phyloP scores from a whole-genome alignment of 2,329 filamentous ascomycete genomes.

The Juglanconis sp. region DNA sequence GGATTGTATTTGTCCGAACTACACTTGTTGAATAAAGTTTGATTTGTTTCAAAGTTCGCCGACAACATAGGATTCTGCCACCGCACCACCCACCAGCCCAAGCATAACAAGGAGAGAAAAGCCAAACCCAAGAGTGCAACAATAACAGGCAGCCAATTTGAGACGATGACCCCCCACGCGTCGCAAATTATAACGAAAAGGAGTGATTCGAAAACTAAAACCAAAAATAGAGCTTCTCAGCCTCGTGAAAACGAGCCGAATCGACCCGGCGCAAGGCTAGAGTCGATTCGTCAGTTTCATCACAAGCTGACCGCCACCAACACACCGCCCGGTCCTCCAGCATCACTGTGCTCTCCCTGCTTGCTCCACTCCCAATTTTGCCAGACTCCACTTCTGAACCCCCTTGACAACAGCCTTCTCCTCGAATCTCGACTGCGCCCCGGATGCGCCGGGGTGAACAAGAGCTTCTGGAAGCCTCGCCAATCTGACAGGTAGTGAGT shows the following conservation, averaged over 20 bases:
- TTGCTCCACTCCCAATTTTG: conserved; percentile 17
- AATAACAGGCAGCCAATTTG: conserved; percentile 2
- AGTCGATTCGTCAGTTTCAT: conserved; percentile 1
- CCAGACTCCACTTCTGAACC: conserved; percentile 15
- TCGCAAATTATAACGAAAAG: conserved; percentile 12
- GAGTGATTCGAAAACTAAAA: conserved; percentile 7
- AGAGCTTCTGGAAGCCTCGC: conserved; percentile 8
- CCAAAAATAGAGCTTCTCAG: background rate
- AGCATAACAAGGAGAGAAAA: conserved; percentile 2
- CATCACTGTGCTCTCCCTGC: conserved; percentile 10
- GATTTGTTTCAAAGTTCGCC: conserved; percentile 10
- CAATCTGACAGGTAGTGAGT: conserved; percentile 1
- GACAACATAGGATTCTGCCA: conserved; percentile 2
- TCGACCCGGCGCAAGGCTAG: background rate
- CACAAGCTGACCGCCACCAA: conserved; percentile 14
- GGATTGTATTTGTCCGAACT: conserved; percentile 12
- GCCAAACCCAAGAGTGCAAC: conserved; percentile 5
- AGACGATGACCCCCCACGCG: conserved; percentile 3
- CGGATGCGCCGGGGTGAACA: conserved; percentile 5
- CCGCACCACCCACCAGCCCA: background rate
- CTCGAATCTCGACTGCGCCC: conserved; percentile 12
- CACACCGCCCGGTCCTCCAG: conserved; percentile 13
- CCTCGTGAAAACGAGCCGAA: background rate
- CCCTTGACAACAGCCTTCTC: conserved; percentile 11
- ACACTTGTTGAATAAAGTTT: conserved; percentile 9